A percentile compares a stretch with the other conserved stretches of the same genome.
Conservation (phyloP, 1,139 yeast genomes). For the Protomyces inundatus region DNA sequence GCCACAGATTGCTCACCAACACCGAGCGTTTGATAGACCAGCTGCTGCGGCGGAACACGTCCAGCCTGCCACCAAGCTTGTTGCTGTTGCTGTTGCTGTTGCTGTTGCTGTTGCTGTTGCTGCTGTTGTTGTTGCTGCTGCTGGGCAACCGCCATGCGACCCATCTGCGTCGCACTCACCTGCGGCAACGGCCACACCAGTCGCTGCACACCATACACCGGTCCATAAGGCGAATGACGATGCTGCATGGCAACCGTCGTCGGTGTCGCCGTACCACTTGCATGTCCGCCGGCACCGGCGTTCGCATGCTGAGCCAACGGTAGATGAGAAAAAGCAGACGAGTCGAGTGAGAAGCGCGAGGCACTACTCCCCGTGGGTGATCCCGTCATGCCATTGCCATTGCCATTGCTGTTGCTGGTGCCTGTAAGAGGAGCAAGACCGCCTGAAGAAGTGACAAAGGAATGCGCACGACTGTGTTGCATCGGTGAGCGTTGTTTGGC, state of each 20-base stretch:
- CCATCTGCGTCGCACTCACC: background rate
- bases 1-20: background rate
- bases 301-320: background rate
- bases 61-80: background rate
- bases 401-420: background rate
- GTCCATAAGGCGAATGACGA: constrained; percentile 25
- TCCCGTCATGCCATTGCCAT: background rate
- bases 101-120: background rate
- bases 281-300: background rate
- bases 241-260: constrained; percentile 20
- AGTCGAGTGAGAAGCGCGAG: background rate
- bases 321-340: background rate
- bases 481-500: background rate
- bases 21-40: background rate
- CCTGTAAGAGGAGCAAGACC: no score
- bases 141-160: background rate
- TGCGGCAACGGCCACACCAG: background rate
- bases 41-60: background rate
- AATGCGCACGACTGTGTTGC: background rate
- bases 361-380: background rate
- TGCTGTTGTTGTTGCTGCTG: background rate
- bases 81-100: background rate
- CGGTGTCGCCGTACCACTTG: constrained; percentile 4
- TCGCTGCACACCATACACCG: constrained; percentile 17
- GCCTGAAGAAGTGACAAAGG: no score